Evolutionary conservation across 176 grass and related monocot genomes (phyloP), one percentile per base, ranked within the genome.

Genomic region (Pontederia crassipes): DNA sequence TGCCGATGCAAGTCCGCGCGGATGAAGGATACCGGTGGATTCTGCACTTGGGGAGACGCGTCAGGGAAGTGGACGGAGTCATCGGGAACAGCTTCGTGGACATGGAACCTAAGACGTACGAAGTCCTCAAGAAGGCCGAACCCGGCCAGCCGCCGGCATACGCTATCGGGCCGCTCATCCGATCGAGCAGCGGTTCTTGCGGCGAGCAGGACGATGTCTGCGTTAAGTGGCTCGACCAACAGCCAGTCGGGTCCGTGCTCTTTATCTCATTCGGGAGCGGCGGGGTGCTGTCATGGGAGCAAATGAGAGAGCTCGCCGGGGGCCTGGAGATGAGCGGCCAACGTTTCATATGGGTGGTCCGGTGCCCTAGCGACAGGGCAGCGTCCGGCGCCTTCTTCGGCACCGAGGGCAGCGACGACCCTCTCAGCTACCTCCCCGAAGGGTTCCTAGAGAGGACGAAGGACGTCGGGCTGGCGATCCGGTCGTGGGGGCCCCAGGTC

Each of bases 251-350:
- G 0, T 81, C 78, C 40, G 82, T 89, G 10, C 77, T 85, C 57
- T 82, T 85, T 72, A 59, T 89, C 52, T 85, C 78, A 49, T 89
- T 89, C 72, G 86, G 86, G 49, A 85, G 82, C 76, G 61, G 75
- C 2, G 78, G 78, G 1, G 63, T 57, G 52, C 76, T 89, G 65
- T 77, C 69, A 28, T 70, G 48, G 12, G 58, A 66, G 67, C 86
- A 85, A 71, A 79, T 69, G 8, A n/a, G n/a, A 17, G 75, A 82
- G 67, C 59, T 85, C 48, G 86, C 86, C 4, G 13, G 11, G 1
- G 86, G 86, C 12, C 71, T 89, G 57, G 86, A 89, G 52, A 56
- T 61, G n/a, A 82, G 81, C 62, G 45, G 78, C 3, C 86, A 82
- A 17, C 59, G 86, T 48, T 89, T 89, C 35, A 11, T 89, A 12